These are phyloP conservation scores for Phytophthora boehmeriae DNA, from an alignment of 352 stramenopile genomes.

Conservation along the genomic window DNA sequence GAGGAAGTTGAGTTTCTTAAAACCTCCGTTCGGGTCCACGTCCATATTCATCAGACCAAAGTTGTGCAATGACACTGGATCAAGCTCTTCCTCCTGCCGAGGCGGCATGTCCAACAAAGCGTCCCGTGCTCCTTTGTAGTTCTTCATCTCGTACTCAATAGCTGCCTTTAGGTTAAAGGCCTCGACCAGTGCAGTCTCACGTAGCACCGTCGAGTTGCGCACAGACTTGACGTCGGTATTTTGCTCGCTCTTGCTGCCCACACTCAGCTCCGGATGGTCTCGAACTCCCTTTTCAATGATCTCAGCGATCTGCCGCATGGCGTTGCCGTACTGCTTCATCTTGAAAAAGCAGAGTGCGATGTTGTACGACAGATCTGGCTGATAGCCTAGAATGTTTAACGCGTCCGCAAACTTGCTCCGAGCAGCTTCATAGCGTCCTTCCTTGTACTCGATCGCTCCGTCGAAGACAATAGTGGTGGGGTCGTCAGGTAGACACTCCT, in stretches of 20 bases:
- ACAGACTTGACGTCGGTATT: slow-evolving; percentile 91
- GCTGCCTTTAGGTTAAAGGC: slow-evolving; percentile 96
- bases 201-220: slow-evolving; percentile 92
- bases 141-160: slow-evolving; percentile 96
- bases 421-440: slow-evolving; percentile 89
- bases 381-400: slow-evolving; percentile 93
- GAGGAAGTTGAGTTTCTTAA: slow-evolving; percentile 97
- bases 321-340: slow-evolving; percentile 91
- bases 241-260: slow-evolving; percentile 91
- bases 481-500: slow-evolving; percentile 93
- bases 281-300: slow-evolving; percentile 93
- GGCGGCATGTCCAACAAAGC: slow-evolving; percentile 94
- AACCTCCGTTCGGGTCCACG: slow-evolving; percentile 91
- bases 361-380: slow-evolving; percentile 94
- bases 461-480: slow-evolving; percentile 91
- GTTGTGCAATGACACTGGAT: slow-evolving; percentile 91
- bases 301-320: slow-evolving; percentile 92
- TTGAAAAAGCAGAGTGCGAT: slow-evolving; percentile 96
- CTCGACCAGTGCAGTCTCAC: slow-evolving; percentile 93
- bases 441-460: slow-evolving; percentile 85
- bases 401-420: slow-evolving; percentile 92
- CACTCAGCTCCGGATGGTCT: slow-evolving; percentile 93
- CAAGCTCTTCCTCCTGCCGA: slow-evolving; percentile 92
- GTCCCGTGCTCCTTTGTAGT: slow-evolving; percentile 84
- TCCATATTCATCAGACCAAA: slow-evolving; percentile 95